Base-by-base conservation (phyloP, 306 rosid species). In the Vigna radiata region DNA sequence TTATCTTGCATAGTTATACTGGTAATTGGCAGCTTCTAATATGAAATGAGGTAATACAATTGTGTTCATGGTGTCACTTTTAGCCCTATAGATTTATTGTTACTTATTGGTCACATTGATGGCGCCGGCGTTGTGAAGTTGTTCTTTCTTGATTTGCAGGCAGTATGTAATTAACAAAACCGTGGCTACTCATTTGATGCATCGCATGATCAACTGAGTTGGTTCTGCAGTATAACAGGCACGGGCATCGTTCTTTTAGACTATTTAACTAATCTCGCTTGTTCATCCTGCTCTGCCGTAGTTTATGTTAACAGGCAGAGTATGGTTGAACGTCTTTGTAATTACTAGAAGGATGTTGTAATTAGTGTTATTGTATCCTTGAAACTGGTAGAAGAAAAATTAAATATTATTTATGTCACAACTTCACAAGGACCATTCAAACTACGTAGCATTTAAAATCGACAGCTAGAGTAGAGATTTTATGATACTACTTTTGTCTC, bases 151-250 rank as follows among this genome's bases (percentile, higher is more conserved):
- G 62, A 33, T 79, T 82, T 84, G 61, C 90, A 91, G 97, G 91
- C 88, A 47, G 89, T 90, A 46, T 83, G 93, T 63, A 84, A 88
- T 82, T 86, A 79, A 75, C 85, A 66, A 83, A 54, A 86, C 25
- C 21, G 84, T 70, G 76, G 68, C 4, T 70, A 43, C 59, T 70
- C 61, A 33, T 64, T 65, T 69, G 55, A 73, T 65, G 41, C 64
- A 50, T 47, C 39, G 65, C 79, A 59, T 49, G 79, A 85, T 66
- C 50, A 53, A 23, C 41, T 65, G 62, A 78, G 82, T 65, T 65
- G 70, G 76, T 62, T 46, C 68, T 18, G 31, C 73, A 73, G 73
- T 29, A 83, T 68, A 79, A 72, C 53, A 73, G 70, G 82, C 60
- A 68, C 70, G 79, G 65, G 61, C 75, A 64, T 25, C 76, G 43